phyloP scores from a whole-genome alignment of 2,329 filamentous ascomycete species.

The Acrocalymma vagum region DNA sequence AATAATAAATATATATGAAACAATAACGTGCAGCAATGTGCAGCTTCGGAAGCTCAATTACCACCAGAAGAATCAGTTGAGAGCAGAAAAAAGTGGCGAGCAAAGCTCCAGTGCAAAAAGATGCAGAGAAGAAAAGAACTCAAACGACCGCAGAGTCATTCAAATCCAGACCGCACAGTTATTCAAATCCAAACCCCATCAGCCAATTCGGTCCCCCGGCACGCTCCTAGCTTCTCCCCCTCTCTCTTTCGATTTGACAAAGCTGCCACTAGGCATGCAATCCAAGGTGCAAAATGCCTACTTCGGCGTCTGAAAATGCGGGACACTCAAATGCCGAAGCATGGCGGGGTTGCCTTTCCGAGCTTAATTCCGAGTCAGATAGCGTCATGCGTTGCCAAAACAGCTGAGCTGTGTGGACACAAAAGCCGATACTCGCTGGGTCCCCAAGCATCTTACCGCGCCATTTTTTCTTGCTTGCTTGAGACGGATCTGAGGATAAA shows the following conservation, averaged over 20 bases:
- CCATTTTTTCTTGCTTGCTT: too few species aligned
- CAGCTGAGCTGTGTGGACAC: too few species aligned
- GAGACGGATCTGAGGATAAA: too few species aligned
- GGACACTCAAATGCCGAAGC: conserved; percentile 37
- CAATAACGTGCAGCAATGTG: background rate
- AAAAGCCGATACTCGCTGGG: too few species aligned
- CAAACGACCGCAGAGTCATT: conserved; percentile 5
- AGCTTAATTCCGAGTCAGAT: conserved; percentile 31
- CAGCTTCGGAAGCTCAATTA: too few species aligned
- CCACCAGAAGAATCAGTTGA: background rate
- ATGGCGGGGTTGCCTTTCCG: conserved; percentile 36
- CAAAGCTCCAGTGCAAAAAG: background rate
- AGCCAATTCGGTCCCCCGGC: conserved; percentile 20
- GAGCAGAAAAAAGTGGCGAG: background rate
- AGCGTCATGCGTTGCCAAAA: too few species aligned
- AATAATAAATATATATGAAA: background rate
- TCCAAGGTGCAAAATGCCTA: conserved; percentile 36
- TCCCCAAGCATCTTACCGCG: too few species aligned
- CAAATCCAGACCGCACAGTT: conserved; percentile 5
- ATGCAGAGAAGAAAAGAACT: conserved; percentile 1
- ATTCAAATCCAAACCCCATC: conserved; percentile 10
- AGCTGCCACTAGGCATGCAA: conserved; percentile 24
- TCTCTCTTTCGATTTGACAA: too few species aligned
- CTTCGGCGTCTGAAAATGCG: conserved; percentile 40
- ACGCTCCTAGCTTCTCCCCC: conserved; percentile 32